Conservation (phyloP, 352 stramenopile species). For the Phytophthora rubi region DNA sequence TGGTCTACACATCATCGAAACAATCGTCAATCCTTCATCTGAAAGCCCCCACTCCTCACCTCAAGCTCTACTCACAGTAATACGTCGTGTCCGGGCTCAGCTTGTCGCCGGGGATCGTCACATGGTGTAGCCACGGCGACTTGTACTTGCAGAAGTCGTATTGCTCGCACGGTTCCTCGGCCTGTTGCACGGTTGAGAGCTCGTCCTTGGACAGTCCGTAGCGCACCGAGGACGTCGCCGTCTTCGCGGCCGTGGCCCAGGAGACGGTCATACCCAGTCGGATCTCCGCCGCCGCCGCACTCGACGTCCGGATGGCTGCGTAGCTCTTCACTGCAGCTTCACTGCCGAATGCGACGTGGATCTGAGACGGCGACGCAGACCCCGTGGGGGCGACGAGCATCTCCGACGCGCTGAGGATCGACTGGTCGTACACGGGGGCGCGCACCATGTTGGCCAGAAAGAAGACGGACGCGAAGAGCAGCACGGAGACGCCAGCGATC, state of each 20-base stretch:
- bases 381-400: not conserved
- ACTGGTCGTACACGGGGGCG: slow-evolving; percentile 36
- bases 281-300: not conserved
- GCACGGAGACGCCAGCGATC: slow-evolving; percentile 15
- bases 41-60: not conserved
- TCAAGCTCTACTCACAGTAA: slow-evolving; percentile 60
- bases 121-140: slow-evolving; percentile 80
- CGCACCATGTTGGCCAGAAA: slow-evolving; percentile 22
- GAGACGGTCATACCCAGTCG: slow-evolving; percentile 62
- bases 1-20: slow-evolving; percentile 46
- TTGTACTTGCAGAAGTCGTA: slow-evolving; percentile 85
- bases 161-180: slow-evolving; percentile 42
- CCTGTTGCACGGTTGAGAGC: slow-evolving; percentile 38
- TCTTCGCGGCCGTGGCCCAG: slow-evolving; percentile 56
- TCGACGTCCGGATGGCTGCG: slow-evolving; percentile 11
- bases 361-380: slow-evolving; percentile 41
- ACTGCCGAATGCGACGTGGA: slow-evolving; percentile 56
- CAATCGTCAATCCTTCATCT: slow-evolving; percentile 6
- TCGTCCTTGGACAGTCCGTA: slow-evolving; percentile 46
- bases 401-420: not conserved
- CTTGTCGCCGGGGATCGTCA: slow-evolving; percentile 55
- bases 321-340: slow-evolving; percentile 30
- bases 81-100: slow-evolving; percentile 64
- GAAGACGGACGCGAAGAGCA: slow-evolving; percentile 31
- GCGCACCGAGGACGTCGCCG: slow-evolving; percentile 51